These are phyloP conservation scores for Podospora bellae-mahoneyi DNA, from an alignment of 495 filamentous ascomycete genomes.

Conservation along the genomic window DNA sequence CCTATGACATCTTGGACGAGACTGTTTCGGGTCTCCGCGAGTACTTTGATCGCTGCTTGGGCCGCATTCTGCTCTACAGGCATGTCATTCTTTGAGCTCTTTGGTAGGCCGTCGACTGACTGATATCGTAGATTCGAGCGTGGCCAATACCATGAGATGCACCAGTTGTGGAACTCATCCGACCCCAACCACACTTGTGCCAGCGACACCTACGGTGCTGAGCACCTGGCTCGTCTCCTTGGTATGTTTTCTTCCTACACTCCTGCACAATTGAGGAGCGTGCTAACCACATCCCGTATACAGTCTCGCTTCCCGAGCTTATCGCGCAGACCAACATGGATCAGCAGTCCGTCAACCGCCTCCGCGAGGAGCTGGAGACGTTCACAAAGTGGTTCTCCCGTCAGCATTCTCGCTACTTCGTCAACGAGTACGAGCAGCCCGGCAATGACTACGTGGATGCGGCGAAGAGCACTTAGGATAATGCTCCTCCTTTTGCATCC, in stretches of 20 bases:
- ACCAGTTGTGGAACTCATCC: conserved; percentile 57
- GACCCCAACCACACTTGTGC: conserved; percentile 62
- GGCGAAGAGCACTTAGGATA: neutral
- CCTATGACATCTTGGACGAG: conserved; percentile 83
- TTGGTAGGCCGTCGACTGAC: neutral
- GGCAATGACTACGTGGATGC: conserved; percentile 49
- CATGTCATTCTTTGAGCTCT: conserved; percentile 27
- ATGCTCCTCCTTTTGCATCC: neutral
- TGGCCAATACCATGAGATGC: conserved; percentile 71
- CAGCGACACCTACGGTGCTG: conserved; percentile 83
- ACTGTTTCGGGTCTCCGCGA: conserved; percentile 76
- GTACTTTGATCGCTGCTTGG: conserved; percentile 86
- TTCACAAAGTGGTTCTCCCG: conserved; percentile 77
- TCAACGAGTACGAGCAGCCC: conserved; percentile 67
- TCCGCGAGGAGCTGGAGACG: conserved; percentile 81
- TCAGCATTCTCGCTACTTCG: conserved; percentile 71
- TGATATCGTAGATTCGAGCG: conserved; percentile 65
- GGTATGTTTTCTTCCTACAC: conserved; percentile 53
- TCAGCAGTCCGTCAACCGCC: conserved; percentile 74
- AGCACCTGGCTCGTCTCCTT: conserved; percentile 83
- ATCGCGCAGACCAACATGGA: conserved; percentile 99
- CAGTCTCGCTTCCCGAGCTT: conserved; percentile 88
- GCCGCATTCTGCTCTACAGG: conserved; percentile 84
- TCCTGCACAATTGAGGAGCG: neutral
- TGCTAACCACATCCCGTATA: conserved; percentile 20